Percentiles rank a stretch among this genome's conserved stretches.
phyloP scores from a whole-genome alignment of 2,329 filamentous ascomycete genomes.

The Rutstroemia sp. region DNA sequence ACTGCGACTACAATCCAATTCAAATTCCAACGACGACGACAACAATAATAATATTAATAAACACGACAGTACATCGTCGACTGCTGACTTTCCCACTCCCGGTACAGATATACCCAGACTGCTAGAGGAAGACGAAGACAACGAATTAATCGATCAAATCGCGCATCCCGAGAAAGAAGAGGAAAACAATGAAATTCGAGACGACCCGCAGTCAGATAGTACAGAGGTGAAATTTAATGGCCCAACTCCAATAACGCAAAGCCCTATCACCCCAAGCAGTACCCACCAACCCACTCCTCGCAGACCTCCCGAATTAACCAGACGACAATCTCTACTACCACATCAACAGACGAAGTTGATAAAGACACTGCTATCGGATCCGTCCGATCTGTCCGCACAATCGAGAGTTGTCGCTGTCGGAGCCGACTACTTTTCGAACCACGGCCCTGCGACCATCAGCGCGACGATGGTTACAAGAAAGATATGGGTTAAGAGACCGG shows the following conservation, averaged over 20 bases:
- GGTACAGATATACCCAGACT: constrained; percentile 24
- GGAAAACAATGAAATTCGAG: constrained; percentile 1
- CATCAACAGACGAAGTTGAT: constrained; percentile 41
- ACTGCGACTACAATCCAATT: not conserved
- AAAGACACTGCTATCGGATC: constrained; percentile 42
- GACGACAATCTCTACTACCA: constrained; percentile 38
- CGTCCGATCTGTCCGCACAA: constrained; percentile 29
- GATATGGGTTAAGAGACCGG: constrained; percentile 88
- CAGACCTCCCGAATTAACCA: constrained; percentile 20
- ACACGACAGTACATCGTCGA: constrained; percentile 22
- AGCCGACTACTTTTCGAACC: constrained; percentile 27
- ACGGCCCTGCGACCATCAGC: constrained; percentile 26
- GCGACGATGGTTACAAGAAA: constrained; percentile 60
- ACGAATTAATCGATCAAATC: not conserved
- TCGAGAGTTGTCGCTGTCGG: constrained; percentile 23
- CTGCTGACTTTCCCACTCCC: constrained; percentile 25
- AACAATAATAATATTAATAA: constrained; percentile 10
- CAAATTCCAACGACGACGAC: not conserved
- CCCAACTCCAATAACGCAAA: not conserved
- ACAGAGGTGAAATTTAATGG: constrained; percentile 4
- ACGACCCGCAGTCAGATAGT: not conserved
- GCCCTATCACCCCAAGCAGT: constrained; percentile 3
- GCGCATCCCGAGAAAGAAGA: not conserved
- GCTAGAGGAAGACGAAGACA: constrained; percentile 17
- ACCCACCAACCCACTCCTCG: constrained; percentile 1